These are phyloP conservation scores for Dactylellina drechsleri DNA, from an alignment of 2,329 filamentous ascomycete species.

Conservation along the genomic window DNA sequence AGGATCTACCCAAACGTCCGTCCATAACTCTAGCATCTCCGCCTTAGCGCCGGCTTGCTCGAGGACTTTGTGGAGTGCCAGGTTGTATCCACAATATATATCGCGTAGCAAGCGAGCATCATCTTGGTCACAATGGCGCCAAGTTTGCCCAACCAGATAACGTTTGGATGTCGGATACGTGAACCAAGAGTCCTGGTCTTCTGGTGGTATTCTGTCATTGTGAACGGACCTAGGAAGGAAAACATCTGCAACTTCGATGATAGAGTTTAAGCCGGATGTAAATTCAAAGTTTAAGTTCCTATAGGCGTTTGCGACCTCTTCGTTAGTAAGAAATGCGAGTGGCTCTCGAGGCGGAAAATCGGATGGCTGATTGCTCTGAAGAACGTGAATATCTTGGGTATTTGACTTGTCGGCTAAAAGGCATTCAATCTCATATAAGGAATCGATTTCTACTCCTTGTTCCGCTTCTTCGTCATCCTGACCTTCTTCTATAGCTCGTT, in stretches of 20 bases:
- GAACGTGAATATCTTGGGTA: too few species aligned
- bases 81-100: slow-evolving; percentile 28
- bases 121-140: slow-evolving; percentile 11
- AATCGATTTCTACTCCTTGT: too few species aligned
- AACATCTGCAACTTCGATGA: slow-evolving; percentile 30
- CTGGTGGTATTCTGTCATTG: slow-evolving; percentile 9
- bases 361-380: too few species aligned
- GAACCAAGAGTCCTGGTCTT: slow-evolving; percentile 28
- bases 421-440: too few species aligned
- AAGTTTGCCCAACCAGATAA: slow-evolving; percentile 6
- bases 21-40: slow-evolving; percentile 9
- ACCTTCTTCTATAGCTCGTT: too few species aligned
- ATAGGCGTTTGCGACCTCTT: not conserved
- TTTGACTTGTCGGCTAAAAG: too few species aligned
- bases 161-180: not conserved
- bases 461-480: too few species aligned
- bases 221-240: slow-evolving; percentile 23
- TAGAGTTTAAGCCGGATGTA: slow-evolving; percentile 5
- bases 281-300: slow-evolving; percentile 24
- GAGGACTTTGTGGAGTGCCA: slow-evolving; percentile 5
- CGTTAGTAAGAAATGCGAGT: slow-evolving; percentile 8
- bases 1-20: slow-evolving; percentile 33
- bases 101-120: slow-evolving; percentile 34
- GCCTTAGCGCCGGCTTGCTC: not conserved
- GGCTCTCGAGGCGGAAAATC: not conserved